These are phyloP conservation scores for Acarospora socialis DNA, from an alignment of 2,329 filamentous ascomycete genomes.

Conservation along the genomic window DNA sequence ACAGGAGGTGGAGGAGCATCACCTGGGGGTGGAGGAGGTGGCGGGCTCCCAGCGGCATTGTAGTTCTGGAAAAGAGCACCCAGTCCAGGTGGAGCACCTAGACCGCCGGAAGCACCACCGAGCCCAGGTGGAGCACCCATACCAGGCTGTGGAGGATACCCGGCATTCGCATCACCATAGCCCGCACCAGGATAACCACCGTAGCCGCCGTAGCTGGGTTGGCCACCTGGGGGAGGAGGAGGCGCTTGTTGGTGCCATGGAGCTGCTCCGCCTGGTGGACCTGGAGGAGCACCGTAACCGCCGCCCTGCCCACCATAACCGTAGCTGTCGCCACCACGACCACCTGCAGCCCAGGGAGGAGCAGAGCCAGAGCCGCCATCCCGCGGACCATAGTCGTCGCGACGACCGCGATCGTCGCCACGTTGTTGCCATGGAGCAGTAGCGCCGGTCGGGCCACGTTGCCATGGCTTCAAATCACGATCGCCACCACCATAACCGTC, in stretches of 20 bases:
- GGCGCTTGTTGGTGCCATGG: conserved; percentile 42
- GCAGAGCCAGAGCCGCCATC: conserved; percentile 22
- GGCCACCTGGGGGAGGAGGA: conserved; percentile 26
- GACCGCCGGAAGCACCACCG: conserved; percentile 20
- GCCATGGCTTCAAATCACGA: conserved; percentile 65
- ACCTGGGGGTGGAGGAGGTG: conserved; percentile 46
- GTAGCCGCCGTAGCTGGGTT: conserved; percentile 42
- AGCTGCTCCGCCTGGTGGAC: conserved; percentile 29
- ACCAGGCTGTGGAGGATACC: conserved; percentile 27
- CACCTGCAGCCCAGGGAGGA: conserved; percentile 21
- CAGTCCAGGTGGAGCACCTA: conserved; percentile 34
- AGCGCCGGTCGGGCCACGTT: conserved; percentile 69
- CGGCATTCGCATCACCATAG: conserved; percentile 26
- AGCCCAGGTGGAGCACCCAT: conserved; percentile 42
- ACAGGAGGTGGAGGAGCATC: conserved; percentile 36
- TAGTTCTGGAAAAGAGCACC: conserved; percentile 54
- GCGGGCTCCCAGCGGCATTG: conserved; percentile 38
- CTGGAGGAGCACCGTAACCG: conserved; percentile 25
- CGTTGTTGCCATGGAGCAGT: conserved; percentile 62
- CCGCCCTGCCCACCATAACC: conserved; percentile 29
- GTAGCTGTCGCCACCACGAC: conserved; percentile 27
- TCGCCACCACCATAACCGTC: conserved; percentile 25
- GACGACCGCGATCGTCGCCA: conserved; percentile 39
- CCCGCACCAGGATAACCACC: conserved; percentile 33
- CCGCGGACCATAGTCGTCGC: conserved; percentile 32